Percentiles rank a stretch among this genome's conserved stretches.
These are phyloP conservation scores for Gaeumannomyces sp. DNA, from an alignment of 2,329 filamentous ascomycete species.

Conservation along the genomic window DNA sequence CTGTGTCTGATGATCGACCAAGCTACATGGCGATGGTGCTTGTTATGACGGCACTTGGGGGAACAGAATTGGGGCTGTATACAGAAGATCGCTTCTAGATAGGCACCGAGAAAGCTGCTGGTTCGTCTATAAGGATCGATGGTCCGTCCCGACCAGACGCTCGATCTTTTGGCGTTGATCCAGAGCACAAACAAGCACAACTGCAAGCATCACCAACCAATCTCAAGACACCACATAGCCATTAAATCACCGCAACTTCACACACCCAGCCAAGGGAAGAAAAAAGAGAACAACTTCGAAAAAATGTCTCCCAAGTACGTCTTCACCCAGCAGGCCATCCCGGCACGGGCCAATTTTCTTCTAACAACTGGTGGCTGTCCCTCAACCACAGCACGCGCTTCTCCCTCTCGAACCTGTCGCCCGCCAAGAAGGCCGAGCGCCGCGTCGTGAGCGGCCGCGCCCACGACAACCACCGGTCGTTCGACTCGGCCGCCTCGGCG, in stretches of 20 bases:
- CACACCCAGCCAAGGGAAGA: neutral
- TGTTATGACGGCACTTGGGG: neutral
- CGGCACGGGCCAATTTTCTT: neutral
- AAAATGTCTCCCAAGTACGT: neutral
- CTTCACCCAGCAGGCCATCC: neutral
- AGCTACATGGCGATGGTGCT: neutral
- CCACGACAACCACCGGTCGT: conserved; percentile 3
- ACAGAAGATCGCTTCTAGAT: neutral
- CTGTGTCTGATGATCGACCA: neutral
- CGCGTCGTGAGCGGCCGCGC: conserved; percentile 4
- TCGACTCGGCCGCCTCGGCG: conserved; percentile 4
- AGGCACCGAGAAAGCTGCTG: neutral
- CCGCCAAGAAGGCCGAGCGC: conserved; percentile 6
- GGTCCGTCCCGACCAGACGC: no score
- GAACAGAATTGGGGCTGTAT: no score
- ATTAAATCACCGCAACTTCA: neutral
- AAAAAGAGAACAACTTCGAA: neutral
- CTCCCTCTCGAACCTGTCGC: conserved; percentile 8
- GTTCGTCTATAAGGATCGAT: neutral
- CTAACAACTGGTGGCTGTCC: neutral
- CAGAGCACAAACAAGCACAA: neutral
- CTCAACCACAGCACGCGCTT: neutral
- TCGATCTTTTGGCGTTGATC: no score
- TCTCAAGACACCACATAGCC: neutral
- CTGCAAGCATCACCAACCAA: neutral